phyloP scores from a whole-genome alignment of 2,329 filamentous ascomycete genomes.

The Aspergillus candidus region DNA sequence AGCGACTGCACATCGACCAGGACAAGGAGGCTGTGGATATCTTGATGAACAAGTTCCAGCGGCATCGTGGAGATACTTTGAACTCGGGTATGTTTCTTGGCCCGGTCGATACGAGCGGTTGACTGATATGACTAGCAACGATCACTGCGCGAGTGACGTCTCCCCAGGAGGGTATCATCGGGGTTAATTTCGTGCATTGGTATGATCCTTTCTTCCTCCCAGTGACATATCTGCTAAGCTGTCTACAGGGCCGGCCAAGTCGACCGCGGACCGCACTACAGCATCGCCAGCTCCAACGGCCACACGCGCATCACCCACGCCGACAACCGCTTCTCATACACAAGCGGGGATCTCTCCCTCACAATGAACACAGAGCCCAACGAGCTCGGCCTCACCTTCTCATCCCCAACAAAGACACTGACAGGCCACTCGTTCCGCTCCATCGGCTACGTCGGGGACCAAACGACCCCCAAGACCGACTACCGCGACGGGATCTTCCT shows the following conservation, averaged over 20 bases:
- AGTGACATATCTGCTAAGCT: background rate
- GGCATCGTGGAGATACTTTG: slow-evolving; percentile 35
- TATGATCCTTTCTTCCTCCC: slow-evolving; percentile 9
- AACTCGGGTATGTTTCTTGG: slow-evolving; percentile 27
- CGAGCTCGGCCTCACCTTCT: slow-evolving; percentile 28
- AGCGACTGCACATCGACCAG: slow-evolving; percentile 25
- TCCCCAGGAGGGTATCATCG: slow-evolving; percentile 34
- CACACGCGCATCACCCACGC: slow-evolving; percentile 25
- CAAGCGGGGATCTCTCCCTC: slow-evolving; percentile 29
- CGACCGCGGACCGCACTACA: slow-evolving; percentile 34
- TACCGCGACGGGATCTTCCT: slow-evolving; percentile 33
- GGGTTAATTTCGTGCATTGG: slow-evolving; percentile 36
- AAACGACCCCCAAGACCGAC: slow-evolving; percentile 27
- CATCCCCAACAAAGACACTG: slow-evolving; percentile 21
- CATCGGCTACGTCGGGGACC: slow-evolving; percentile 34
- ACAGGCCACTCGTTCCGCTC: slow-evolving; percentile 36
- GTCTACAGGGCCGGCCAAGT: slow-evolving; percentile 28
- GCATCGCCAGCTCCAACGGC: slow-evolving; percentile 21
- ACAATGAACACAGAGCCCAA: slow-evolving; percentile 31
- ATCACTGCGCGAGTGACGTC: slow-evolving; percentile 31
- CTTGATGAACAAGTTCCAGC: slow-evolving; percentile 33
- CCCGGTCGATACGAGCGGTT: background rate
- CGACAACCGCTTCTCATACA: slow-evolving; percentile 23
- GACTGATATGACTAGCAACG: slow-evolving; percentile 20
- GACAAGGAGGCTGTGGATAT: slow-evolving; percentile 30